Base-by-base conservation (phyloP, 345 rosid genomes). In the Mercurialis annua region DNA sequence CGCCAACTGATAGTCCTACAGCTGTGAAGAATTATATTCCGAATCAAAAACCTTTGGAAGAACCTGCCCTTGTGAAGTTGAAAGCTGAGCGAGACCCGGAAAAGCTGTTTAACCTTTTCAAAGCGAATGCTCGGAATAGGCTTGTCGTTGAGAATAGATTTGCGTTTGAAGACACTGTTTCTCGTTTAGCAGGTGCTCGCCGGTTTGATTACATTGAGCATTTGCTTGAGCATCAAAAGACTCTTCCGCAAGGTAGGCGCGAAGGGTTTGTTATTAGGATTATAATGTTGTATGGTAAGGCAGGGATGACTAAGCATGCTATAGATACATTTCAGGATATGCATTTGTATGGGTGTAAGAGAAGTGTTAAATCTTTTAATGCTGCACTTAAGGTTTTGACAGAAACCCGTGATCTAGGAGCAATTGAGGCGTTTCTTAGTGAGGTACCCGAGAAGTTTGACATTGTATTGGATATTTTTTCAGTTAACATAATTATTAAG, bases 141-240 rank as follows among this genome's bases (percentile, higher is more conserved):
- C 73, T 86, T 50, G 83, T 90, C 14, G 34, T 86, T 69, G 97
- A 90, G 73, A 88, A 83, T 36, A 77, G 85, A 18, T 74, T 81
- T 78, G 87, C 92, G 34, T 88, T 90, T 68, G 94, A 87, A 71
- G 94, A 90, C 58, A 90, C 90, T 0, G 81, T 90, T 61, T 82
- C 82, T 71, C 73, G 92, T 51, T 79, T 90, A 70, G 88, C 87
- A n/a, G 92, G 90, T 11, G 90, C 92, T 26, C 67, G 78, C 23
- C 74, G 92, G 47, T 73, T 86, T 71, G 97, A 86, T 81, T 84
- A 71, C 79, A 82, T 90, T 1, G 90, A 86, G 76, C 74, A 83
- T 48, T 73, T 90, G 62, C 95, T 90, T 70, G 97, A 90, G 84
- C 92, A 90, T 24, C 97, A 90, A 58, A 90, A 88, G 86, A 71